These are phyloP conservation scores for Erigeron philadelphicus DNA, from an alignment of 140 eudicot species.

Conservation along the genomic window DNA sequence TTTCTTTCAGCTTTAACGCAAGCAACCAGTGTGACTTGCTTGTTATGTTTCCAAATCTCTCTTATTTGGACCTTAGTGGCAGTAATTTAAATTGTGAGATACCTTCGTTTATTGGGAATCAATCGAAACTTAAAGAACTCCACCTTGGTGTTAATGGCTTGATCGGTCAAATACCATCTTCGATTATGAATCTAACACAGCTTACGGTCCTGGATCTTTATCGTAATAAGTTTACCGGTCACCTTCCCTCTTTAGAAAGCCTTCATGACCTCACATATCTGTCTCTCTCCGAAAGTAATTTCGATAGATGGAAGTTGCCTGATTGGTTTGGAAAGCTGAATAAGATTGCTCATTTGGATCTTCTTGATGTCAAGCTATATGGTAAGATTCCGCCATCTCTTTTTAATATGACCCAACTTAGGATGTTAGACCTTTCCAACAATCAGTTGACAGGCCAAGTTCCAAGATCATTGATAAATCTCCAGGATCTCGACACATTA, in stretches of 20 bases:
- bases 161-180: conserved; percentile 21
- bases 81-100: not conserved
- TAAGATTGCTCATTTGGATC: conserved; percentile 21
- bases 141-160: not conserved
- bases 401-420: conserved; percentile 27
- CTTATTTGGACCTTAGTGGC: not conserved
- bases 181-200: conserved; percentile 15
- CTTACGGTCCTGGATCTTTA: not conserved
- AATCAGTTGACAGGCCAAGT: conserved; percentile 26
- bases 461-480: conserved; percentile 26
- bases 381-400: conserved; percentile 33
- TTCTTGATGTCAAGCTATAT: conserved; percentile 12
- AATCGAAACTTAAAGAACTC: conserved; percentile 4
- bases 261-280: conserved; percentile 23
- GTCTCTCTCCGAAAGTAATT: not conserved
- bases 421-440: not conserved
- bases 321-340: conserved; percentile 31
- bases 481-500: conserved; percentile 14
- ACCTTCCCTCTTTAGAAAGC: conserved; percentile 32
- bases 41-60: conserved; percentile 15
- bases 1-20: not conserved
- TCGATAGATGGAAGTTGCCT: conserved; percentile 25
- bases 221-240: conserved; percentile 22
- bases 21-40: not conserved
- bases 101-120: not conserved